phyloP scores from a whole-genome alignment of 1,139 yeast species.

The Protomyces gravidus region DNA sequence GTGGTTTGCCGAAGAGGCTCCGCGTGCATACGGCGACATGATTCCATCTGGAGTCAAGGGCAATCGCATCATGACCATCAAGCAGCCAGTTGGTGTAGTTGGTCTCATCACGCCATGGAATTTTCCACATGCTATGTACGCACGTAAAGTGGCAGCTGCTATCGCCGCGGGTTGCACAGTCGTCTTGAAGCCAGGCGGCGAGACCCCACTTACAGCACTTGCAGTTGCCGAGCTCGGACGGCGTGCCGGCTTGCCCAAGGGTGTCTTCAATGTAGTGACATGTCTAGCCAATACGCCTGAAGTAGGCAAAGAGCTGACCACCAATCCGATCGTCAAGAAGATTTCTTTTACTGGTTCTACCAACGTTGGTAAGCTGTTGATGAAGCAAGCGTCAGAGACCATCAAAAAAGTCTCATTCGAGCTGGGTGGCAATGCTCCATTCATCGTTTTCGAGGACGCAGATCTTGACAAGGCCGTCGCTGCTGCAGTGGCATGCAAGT shows the following conservation, averaged over 20 bases:
- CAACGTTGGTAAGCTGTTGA: slow-evolving; percentile 69
- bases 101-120: slow-evolving; percentile 95
- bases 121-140: slow-evolving; percentile 91
- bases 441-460: slow-evolving; percentile 81
- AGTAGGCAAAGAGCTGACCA: slow-evolving; percentile 67
- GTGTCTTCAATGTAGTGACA: slow-evolving; percentile 70
- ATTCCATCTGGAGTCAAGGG: slow-evolving; percentile 60
- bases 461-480: slow-evolving; percentile 72
- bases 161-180: slow-evolving; percentile 90
- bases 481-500: slow-evolving; percentile 48
- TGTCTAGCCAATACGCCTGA: slow-evolving; percentile 43
- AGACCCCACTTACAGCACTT: slow-evolving; percentile 81
- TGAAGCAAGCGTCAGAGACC: slow-evolving; percentile 71
- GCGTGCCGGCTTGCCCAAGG: slow-evolving; percentile 83
- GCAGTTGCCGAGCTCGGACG: slow-evolving; percentile 66
- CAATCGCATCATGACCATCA: slow-evolving; percentile 46
- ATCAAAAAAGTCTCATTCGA: slow-evolving; percentile 79
- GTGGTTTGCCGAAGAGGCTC: slow-evolving; percentile 87
- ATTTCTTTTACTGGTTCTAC: slow-evolving; percentile 92
- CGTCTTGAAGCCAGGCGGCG: slow-evolving; percentile 83
- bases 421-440: slow-evolving; percentile 92
- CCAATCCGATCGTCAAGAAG: slow-evolving; percentile 63
- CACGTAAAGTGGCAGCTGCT: slow-evolving; percentile 70
- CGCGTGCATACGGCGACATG: slow-evolving; percentile 66
- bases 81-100: slow-evolving; percentile 55